Evolutionary conservation across 257 asterid species (phyloP), one percentile per base, ranked within the genome.

Genomic region (Cynanchum wilfordii): DNA sequence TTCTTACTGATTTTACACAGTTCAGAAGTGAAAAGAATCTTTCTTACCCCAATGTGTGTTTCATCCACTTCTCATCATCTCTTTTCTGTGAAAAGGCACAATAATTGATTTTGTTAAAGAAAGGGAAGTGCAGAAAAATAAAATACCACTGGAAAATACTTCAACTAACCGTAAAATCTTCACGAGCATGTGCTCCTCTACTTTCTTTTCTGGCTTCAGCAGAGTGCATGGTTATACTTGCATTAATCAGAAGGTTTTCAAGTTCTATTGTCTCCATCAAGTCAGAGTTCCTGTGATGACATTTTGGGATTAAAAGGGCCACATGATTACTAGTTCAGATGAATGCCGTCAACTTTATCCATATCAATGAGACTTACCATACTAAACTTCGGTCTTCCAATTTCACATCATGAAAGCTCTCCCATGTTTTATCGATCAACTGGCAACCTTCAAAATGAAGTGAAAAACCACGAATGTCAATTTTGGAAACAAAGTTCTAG

Each of bases 131-230:
- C 38, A n/a, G 49, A n/a, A 77, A 64, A 20, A 20, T 42, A 10
- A 45, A 72, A 66, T 11, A n/a, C 24, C 38, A 40, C 11, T 52
- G 24, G 22, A 24, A 68, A 10, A 24, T 64, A 51, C 25, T 10
- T 69, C 70, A 77, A 86, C 93, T 75, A 73, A 91, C 99, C 49
- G 97, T 85, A 70, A 91, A 94, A 86, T 94, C 99, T 89, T 94
- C 99, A 69, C 99, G 96, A 10, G 99, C 99, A 81, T 94, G 99
- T 75, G 99, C 98, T 82, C 99, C 99, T 86, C 99, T 84, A 79
- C 99, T 95, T 83, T 95, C 99, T 80, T 92, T 92, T 86, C 98
- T 89, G 20, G 98, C 99, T 86, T 92, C 99, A 60, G 99, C 99
- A 64, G 98, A 95, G 81, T 92, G 97, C 99, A 95, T 95, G 64